Base-by-base conservation (phyloP, 2,329 filamentous ascomycete genomes). In the Stagonosporopsis tanaceti region DNA sequence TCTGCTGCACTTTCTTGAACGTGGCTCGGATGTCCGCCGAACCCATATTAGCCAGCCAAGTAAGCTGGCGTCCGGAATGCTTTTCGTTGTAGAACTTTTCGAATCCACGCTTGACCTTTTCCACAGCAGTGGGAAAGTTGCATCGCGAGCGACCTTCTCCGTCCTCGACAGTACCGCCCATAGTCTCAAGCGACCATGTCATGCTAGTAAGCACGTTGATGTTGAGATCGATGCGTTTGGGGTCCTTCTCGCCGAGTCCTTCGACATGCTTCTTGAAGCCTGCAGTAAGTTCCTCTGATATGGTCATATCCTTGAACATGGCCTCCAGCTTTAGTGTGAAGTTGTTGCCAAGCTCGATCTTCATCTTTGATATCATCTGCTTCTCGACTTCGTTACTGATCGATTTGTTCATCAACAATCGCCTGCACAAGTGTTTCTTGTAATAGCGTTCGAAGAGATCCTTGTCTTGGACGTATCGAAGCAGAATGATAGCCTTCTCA, bases 371-470 rank as follows among this genome's bases (percentile, higher is more conserved):
- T 50, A 99, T 95, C 86, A 99, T 96, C 70, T 95, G 90, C 74
- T 94, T 93, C 78, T 99, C 95, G 0, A 93, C 92, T 69, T 97
- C 94, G 63, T 92, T 89, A 72, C 91, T 96, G 65, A 96, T 89
- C 0, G 92, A 94, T 69, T 95, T 96, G 72, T 89, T 91, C 78
- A 95, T 91, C 17, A 99, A 82, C 39, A 99, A 80, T 48, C 95
- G 88, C 58, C 92, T 89, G 41, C 92, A 94, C 24, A 99, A 84
- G 77, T 99, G 95, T 74, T 96, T 96, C 81, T 98, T 97, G 81
- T 99, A 98, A 77, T 99, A 99, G 4, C 91, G 87, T 79, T 99
- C 94, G 70, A 99, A 97, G 65, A 96, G 83, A 73, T 99, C 95
- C 78, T 94, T 95, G 70, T 98, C 94, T 53, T 89, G 87, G 35